Evolutionary conservation across 2,329 filamentous ascomycete genomes (phyloP).

Genomic region (Aspergillus sclerotialis): DNA sequence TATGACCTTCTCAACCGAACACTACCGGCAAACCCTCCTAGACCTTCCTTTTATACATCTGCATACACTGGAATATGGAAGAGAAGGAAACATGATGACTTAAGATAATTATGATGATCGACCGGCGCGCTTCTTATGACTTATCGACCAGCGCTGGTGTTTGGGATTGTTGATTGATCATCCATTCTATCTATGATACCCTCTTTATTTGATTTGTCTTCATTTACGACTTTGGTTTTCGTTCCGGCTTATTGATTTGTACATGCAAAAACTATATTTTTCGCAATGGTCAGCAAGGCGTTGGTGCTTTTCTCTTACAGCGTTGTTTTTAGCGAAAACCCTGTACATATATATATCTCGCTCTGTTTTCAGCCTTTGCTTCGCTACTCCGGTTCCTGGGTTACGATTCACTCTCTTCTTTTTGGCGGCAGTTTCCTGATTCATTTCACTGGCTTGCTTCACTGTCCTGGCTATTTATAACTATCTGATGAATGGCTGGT

Average conservation of each 20-base stretch:
- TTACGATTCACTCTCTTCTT: not conserved
- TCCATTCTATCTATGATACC: slow-evolving; percentile 22
- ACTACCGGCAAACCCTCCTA: no score
- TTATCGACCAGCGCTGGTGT: slow-evolving; percentile 16
- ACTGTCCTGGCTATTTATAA: not conserved
- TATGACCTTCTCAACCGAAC: no score
- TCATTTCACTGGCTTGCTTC: no score
- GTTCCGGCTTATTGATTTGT: slow-evolving; percentile 1
- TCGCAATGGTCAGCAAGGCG: not conserved
- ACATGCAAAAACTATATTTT: slow-evolving; percentile 1
- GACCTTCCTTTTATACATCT: slow-evolving; percentile 7
- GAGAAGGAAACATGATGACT: not conserved
- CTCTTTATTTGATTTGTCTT: slow-evolving; percentile 10
- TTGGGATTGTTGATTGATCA: slow-evolving; percentile 10
- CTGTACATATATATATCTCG: not conserved
- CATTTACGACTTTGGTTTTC: slow-evolving; percentile 3
- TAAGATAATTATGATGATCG: not conserved
- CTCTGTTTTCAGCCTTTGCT: no score
- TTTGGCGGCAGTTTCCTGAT: no score
- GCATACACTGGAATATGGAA: not conserved
- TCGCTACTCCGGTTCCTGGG: no score
- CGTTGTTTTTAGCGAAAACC: not conserved
- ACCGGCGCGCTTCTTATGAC: slow-evolving; percentile 5
- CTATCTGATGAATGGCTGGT: not conserved
- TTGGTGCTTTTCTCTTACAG: not conserved